These are phyloP conservation scores for Fonsecaea nubica DNA, from an alignment of 2,329 filamentous ascomycete genomes.

Conservation along the genomic window DNA sequence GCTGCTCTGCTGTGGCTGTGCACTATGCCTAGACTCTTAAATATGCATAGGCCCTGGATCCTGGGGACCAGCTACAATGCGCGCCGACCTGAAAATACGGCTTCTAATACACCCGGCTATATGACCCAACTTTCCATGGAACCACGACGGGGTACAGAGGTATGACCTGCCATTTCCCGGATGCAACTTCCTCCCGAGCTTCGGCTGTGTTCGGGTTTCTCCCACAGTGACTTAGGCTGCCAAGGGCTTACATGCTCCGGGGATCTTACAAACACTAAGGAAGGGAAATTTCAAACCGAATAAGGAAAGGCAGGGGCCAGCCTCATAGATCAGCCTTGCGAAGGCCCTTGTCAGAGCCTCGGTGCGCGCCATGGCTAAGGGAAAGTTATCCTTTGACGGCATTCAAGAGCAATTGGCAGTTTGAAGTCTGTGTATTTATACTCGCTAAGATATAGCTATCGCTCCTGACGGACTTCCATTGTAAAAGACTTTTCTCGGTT, in stretches of 20 bases:
- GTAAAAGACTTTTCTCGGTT: constrained; percentile 15
- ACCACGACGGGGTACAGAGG: not conserved
- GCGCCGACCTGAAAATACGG: constrained; percentile 3
- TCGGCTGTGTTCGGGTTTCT: not conserved
- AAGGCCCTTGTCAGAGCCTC: not conserved
- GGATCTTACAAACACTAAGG: not conserved
- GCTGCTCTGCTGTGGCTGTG: not conserved
- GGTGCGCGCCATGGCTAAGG: not conserved
- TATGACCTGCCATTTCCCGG: not conserved
- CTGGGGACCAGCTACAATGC: not conserved
- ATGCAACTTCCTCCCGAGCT: not conserved
- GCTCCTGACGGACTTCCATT: constrained; percentile 36
- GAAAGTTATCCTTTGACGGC: too few relatives aligned
- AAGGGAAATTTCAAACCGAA: too few relatives aligned
- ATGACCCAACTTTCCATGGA: not conserved
- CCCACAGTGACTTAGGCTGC: too few relatives aligned
- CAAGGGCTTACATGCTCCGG: not conserved
- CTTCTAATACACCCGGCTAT: constrained; percentile 13
- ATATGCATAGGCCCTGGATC: not conserved
- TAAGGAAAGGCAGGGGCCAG: too few relatives aligned
- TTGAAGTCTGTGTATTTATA: not conserved
- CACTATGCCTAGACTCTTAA: not conserved
- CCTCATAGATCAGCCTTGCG: too few relatives aligned
- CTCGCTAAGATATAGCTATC: constrained; percentile 31
- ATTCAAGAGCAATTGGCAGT: too few relatives aligned